Percentiles rank a stretch among this genome's conserved stretches.
phyloP scores from a whole-genome alignment of 208 protist genomes.

The Acanthamoeba royreba region DNA sequence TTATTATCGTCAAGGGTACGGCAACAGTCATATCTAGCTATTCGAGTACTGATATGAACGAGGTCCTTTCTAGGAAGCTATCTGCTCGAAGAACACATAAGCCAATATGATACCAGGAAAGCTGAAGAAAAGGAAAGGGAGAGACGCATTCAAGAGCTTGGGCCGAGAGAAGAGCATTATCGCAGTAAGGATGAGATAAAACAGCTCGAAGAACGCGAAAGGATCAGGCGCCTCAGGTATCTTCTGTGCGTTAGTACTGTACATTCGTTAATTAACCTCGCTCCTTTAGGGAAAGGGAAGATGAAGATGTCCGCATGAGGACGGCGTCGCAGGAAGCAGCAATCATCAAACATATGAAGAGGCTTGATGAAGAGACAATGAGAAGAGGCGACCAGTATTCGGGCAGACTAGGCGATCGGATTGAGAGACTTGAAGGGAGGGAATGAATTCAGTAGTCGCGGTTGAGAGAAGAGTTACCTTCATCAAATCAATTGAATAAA shows the following conservation, averaged over 20 bases:
- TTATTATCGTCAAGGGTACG: background rate
- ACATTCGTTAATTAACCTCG: no score
- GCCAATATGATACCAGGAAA: background rate
- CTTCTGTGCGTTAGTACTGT: no score
- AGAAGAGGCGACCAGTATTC: background rate
- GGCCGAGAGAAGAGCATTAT: background rate
- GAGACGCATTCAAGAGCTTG: background rate
- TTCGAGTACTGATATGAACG: no score
- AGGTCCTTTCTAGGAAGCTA: background rate
- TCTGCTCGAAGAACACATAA: background rate
- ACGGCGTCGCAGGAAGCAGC: background rate
- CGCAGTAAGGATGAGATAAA: background rate
- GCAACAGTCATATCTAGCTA: background rate
- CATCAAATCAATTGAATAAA: no score
- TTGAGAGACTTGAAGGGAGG: background rate
- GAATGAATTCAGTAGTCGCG: background rate
- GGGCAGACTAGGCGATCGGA: background rate
- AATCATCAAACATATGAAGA: background rate
- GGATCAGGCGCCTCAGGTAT: background rate
- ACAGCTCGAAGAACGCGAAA: conserved; percentile 7
- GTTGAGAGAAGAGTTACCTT: no score
- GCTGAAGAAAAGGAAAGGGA: background rate
- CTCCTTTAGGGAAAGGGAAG: background rate
- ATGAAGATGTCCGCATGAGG: background rate
- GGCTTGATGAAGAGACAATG: background rate